Evolutionary conservation across 2,329 filamentous ascomycete species (phyloP).

Genomic region (Erysiphe pulchra): DNA sequence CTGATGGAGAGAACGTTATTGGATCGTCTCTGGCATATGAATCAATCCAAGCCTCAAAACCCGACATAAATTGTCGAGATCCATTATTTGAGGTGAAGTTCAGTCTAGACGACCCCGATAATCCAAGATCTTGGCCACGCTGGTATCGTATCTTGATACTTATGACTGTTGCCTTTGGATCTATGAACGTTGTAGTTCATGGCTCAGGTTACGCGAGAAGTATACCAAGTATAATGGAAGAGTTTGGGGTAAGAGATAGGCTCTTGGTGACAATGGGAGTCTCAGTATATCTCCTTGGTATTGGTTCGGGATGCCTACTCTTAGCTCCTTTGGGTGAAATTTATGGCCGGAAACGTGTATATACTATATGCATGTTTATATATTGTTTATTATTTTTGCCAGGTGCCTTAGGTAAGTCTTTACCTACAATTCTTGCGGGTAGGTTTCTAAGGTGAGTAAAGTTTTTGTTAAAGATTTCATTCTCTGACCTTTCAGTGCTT

Average conservation of each 20-base stretch:
- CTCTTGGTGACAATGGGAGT: slow-evolving; percentile 48
- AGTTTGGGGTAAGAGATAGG: slow-evolving; percentile 32
- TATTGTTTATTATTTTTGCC: slow-evolving; percentile 49
- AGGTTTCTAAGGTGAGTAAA: slow-evolving; percentile 42
- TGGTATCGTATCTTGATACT: slow-evolving; percentile 17
- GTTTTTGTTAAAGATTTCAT: neutral
- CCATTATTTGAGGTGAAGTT: slow-evolving; percentile 52
- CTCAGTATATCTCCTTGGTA: slow-evolving; percentile 52
- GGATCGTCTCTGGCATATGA: too few species aligned
- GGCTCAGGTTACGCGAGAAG: slow-evolving; percentile 58
- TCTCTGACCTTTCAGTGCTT: slow-evolving; percentile 19
- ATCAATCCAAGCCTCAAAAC: too few species aligned
- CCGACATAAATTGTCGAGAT: slow-evolving; percentile 14
- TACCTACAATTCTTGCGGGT: slow-evolving; percentile 41
- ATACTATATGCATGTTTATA: slow-evolving; percentile 33
- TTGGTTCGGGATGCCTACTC: slow-evolving; percentile 45
- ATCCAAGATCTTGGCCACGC: slow-evolving; percentile 43
- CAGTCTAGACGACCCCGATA: slow-evolving; percentile 31
- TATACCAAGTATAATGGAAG: slow-evolving; percentile 38
- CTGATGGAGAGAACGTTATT: slow-evolving; percentile 14
- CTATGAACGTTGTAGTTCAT: slow-evolving; percentile 31
- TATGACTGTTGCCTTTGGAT: slow-evolving; percentile 14
- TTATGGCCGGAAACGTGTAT: slow-evolving; percentile 42
- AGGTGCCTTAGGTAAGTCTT: slow-evolving; percentile 39
- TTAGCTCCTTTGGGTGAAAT: slow-evolving; percentile 51